phyloP scores from a whole-genome alignment of 345 rosid genomes.

The Eucalyptus viminalis region DNA sequence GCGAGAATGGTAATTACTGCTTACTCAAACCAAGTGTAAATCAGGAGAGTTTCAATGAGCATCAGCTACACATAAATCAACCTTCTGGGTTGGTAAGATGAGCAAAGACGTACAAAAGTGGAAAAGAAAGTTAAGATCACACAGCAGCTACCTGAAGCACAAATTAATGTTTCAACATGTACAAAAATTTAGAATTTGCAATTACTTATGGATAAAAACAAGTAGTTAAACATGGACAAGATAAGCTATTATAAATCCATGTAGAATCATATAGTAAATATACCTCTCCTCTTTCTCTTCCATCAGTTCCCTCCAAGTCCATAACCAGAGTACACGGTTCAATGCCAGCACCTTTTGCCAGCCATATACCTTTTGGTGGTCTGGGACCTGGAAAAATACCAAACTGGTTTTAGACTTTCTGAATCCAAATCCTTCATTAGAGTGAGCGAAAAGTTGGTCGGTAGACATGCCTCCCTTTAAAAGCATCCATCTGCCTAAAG shows the following conservation, averaged over 20 bases:
- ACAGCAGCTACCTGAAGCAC: background rate
- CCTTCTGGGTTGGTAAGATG: background rate
- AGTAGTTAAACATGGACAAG: background rate
- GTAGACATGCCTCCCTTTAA: constrained; percentile 72
- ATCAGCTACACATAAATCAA: background rate
- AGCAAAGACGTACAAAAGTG: background rate
- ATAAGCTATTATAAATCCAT: background rate
- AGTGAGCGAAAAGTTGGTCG: background rate
- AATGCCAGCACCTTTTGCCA: constrained; percentile 71
- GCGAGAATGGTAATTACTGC: background rate
- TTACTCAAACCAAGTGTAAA: background rate
- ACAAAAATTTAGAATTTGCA: background rate
- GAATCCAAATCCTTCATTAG: background rate
- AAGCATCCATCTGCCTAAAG: constrained; percentile 97
- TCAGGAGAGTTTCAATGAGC: background rate
- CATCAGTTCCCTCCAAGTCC: constrained; percentile 97
- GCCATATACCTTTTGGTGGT: constrained; percentile 91
- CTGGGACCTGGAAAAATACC: constrained; percentile 42
- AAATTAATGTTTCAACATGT: background rate
- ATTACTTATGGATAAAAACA: background rate
- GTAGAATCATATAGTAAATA: background rate
- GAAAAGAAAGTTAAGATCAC: background rate
- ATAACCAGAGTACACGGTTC: constrained; percentile 82
- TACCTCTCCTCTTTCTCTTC: constrained; percentile 95
- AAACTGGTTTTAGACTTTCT: background rate